Evolutionary conservation across 352 stramenopile genomes (phyloP).

Genomic region (Poterioochromonas sp.): DNA sequence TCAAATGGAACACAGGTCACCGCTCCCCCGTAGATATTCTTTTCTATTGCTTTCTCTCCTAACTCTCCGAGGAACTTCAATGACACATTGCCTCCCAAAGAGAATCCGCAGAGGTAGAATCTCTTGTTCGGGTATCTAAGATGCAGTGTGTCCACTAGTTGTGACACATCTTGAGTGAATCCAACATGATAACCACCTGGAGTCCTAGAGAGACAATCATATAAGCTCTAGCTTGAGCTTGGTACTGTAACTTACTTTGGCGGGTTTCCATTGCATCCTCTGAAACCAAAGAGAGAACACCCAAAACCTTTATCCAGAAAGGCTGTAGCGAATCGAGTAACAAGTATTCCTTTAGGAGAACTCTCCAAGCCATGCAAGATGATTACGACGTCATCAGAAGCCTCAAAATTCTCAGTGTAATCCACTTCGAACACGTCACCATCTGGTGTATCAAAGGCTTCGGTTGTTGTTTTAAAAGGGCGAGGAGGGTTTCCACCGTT

Average conservation of each 20-base stretch:
- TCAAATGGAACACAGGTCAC: no score
- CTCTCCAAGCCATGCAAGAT: not conserved
- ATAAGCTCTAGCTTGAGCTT: no score
- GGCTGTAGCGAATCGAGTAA: not conserved
- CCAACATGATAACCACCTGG: not conserved
- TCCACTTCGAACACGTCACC: not conserved
- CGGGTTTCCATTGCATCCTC: not conserved
- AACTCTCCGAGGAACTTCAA: no score
- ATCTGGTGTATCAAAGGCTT: not conserved
- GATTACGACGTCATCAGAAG: not conserved
- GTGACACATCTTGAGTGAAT: not conserved
- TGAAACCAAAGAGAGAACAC: not conserved
- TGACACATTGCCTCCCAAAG: no score
- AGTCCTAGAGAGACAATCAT: no score
- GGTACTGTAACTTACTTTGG: no score
- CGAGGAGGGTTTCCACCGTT: not conserved
- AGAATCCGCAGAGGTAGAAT: no score
- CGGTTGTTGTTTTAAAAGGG: not conserved
- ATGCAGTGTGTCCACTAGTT: not conserved
- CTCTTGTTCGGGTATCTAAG: no score
- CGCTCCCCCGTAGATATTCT: no score
- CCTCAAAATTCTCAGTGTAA: not conserved
- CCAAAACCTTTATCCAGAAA: not conserved
- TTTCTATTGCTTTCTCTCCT: no score
- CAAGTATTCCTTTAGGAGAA: not conserved